phyloP scores from a whole-genome alignment of 805 yeast genomes.

The Cyberlindnera bimundalis region DNA sequence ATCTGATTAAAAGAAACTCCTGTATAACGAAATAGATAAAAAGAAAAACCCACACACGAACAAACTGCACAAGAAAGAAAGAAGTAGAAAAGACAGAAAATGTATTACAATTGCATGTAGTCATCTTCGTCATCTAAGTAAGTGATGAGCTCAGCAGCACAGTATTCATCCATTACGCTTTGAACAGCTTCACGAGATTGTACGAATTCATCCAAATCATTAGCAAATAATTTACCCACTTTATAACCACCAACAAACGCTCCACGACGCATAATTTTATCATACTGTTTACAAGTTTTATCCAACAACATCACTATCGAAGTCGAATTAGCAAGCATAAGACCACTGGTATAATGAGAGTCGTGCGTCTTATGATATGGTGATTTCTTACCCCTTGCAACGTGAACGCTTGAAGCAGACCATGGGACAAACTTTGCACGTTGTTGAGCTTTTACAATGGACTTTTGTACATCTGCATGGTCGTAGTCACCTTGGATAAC shows the following conservation, averaged over 20 bases:
- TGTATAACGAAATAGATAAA: too few species aligned
- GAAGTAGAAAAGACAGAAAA: neutral
- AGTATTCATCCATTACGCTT: slow-evolving; percentile 73
- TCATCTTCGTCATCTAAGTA: slow-evolving; percentile 38
- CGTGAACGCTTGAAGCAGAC: slow-evolving; percentile 75
- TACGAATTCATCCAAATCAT: slow-evolving; percentile 63
- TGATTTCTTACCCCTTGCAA: slow-evolving; percentile 73
- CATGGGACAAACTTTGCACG: slow-evolving; percentile 80
- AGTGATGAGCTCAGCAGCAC: slow-evolving; percentile 58
- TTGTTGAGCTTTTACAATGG: slow-evolving; percentile 57
- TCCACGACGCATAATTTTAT: slow-evolving; percentile 68
- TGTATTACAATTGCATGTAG: slow-evolving; percentile 19
- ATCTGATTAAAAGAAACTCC: too few species aligned
- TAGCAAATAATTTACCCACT: slow-evolving; percentile 37
- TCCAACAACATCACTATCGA: slow-evolving; percentile 64
- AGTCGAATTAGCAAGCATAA: slow-evolving; percentile 81
- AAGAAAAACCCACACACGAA: too few species aligned
- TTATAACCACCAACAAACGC: slow-evolving; percentile 83
- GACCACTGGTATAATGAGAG: slow-evolving; percentile 61
- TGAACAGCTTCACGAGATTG: slow-evolving; percentile 73
- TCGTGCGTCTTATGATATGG: slow-evolving; percentile 40
- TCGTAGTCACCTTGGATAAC: slow-evolving; percentile 61
- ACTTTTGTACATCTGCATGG: slow-evolving; percentile 69
- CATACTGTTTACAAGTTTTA: slow-evolving; percentile 72
- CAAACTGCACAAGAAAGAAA: too few species aligned